Percentiles rank a stretch among this genome's conserved stretches.
phyloP scores from a whole-genome alignment of 768 basidiomycete genomes.

The Cystobasidium onofrii region DNA sequence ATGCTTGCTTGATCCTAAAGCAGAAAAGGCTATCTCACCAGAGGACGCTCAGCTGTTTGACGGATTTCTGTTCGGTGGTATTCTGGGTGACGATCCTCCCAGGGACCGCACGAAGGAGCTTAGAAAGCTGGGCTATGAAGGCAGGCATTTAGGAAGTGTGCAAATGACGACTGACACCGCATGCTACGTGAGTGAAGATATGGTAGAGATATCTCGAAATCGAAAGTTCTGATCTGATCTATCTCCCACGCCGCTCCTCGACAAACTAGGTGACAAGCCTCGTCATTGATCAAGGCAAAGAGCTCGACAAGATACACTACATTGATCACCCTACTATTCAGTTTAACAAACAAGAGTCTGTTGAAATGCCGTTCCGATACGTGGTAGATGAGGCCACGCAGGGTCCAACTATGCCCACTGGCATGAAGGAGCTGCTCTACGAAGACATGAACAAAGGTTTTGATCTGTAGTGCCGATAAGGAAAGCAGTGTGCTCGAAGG shows the following conservation, averaged over 20 bases:
- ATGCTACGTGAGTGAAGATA: conserved; percentile 75
- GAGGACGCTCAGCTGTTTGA: conserved; percentile 69
- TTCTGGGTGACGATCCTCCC: conserved; percentile 78
- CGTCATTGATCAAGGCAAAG: neutral
- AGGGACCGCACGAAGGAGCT: conserved; percentile 85
- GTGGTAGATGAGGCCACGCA: conserved; percentile 51
- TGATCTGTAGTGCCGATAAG: conserved; percentile 54
- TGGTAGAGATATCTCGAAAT: conserved; percentile 58
- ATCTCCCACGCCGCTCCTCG: conserved; percentile 20
- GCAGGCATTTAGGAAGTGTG: conserved; percentile 66
- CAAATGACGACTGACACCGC: conserved; percentile 99
- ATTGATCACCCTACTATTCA: conserved; percentile 82
- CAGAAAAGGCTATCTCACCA: conserved; percentile 59
- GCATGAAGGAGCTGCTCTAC: conserved; percentile 77
- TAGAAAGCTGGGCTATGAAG: conserved; percentile 74
- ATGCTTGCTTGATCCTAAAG: conserved; percentile 91
- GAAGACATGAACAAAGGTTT: conserved; percentile 81
- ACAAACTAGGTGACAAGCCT: conserved; percentile 15
- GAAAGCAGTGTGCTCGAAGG: too few species aligned
- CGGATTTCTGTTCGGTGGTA: conserved; percentile 83
- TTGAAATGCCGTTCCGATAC: conserved; percentile 96
- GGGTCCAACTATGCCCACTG: conserved; percentile 71
- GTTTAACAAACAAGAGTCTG: conserved; percentile 78
- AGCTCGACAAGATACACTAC: conserved; percentile 55
- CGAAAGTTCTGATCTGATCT: conserved; percentile 36